Conservation (phyloP, 164 flowering plant species). For the Akebia trifoliata region DNA sequence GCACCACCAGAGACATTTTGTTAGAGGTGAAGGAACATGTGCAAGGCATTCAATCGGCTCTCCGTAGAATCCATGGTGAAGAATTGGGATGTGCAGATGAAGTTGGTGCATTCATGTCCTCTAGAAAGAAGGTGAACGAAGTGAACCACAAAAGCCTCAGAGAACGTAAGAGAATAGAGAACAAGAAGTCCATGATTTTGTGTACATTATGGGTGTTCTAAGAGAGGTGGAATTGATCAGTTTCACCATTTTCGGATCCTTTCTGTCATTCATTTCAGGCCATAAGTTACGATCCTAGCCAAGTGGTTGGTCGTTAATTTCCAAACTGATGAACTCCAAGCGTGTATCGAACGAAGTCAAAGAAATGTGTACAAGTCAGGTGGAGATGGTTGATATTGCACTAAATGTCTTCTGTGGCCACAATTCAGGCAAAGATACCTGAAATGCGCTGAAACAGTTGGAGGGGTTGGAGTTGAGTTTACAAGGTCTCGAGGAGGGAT, state of each 20-base stretch:
- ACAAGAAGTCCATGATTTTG: neutral
- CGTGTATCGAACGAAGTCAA: no score
- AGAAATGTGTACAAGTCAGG: no score
- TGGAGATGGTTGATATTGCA: no score
- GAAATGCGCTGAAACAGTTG: no score
- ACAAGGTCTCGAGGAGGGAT: no score
- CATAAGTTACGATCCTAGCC: no score
- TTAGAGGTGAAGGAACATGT: constrained; percentile 3
- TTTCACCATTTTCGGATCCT: constrained; percentile 3
- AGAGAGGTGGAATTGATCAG: constrained; percentile 7
- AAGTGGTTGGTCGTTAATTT: no score
- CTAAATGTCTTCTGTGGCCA: no score
- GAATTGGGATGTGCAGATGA: neutral
- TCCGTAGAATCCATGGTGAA: neutral
- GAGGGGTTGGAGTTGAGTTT: no score
- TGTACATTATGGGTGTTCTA: neutral
- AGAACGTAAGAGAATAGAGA: constrained; percentile 3
- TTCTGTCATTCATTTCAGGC: no score
- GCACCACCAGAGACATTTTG: constrained; percentile 7
- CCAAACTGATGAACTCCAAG: no score
- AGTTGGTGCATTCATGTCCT: neutral
- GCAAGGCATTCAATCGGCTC: constrained; percentile 4
- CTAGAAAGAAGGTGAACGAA: constrained; percentile 6
- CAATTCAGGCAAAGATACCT: no score
- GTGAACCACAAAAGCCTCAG: neutral